These are phyloP conservation scores for Microstegium vimineum DNA, from an alignment of 176 grass and related monocot species.

Conservation along the genomic window DNA sequence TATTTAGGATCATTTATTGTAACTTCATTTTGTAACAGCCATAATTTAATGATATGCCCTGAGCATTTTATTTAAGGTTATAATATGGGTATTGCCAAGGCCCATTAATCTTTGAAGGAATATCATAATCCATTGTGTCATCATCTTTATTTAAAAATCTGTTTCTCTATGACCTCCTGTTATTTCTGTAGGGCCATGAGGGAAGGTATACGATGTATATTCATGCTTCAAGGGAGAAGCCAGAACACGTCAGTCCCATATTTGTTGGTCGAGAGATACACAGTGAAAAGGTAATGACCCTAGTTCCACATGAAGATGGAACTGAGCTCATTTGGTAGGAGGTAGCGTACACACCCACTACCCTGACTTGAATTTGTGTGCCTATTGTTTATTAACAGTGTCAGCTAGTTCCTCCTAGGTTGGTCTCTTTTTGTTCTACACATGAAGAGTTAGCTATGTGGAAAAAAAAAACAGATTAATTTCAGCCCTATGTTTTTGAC, in stretches of 20 bases:
- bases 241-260: conserved; percentile 70
- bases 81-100: not conserved
- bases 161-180: not conserved
- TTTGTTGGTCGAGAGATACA: conserved; percentile 80
- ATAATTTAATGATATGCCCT: not conserved
- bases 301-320: not conserved
- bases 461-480: conserved; percentile 10
- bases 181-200: conserved; percentile 64
- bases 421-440: not conserved
- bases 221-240: conserved; percentile 82
- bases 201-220: conserved; percentile 88
- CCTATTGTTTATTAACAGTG: not conserved
- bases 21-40: not conserved
- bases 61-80: not conserved
- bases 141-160: conserved; percentile 7
- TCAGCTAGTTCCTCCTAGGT: not conserved
- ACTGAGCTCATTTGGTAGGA: not conserved
- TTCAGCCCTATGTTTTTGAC: conserved; percentile 1
- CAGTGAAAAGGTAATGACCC: conserved; percentile 69
- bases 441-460: not conserved
- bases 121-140: not conserved
- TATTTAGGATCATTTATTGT: not conserved
- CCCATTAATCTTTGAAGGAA: not conserved
- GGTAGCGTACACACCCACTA: not conserved
- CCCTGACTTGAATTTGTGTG: not conserved